Conservation (phyloP, 768 basidiomycete species). For the Kwoniella bestiolae region DNA sequence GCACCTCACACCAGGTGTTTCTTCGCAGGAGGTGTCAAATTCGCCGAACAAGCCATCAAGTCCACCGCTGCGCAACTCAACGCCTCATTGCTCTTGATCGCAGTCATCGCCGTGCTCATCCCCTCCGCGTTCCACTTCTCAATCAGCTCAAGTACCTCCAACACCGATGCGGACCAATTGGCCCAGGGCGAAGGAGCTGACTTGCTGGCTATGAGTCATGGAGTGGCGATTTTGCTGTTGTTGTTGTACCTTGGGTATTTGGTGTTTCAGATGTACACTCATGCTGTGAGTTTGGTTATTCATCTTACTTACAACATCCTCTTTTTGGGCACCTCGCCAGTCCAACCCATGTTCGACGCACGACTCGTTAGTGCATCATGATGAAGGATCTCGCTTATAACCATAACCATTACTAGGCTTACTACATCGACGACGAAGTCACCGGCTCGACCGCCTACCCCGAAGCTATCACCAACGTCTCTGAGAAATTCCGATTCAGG, state of each 20-base stretch:
- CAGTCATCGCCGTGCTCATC: conserved; percentile 58
- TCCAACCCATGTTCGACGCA: too few species aligned
- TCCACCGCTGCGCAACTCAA: conserved; percentile 62
- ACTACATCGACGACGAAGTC: conserved; percentile 46
- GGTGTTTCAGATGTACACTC: conserved; percentile 65
- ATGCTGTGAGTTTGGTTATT: conserved; percentile 62
- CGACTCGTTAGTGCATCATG: too few species aligned
- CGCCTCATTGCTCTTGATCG: conserved; percentile 56
- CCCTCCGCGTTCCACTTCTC: conserved; percentile 56
- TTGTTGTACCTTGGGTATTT: conserved; percentile 61
- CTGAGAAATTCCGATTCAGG: conserved; percentile 21
- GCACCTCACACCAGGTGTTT: conserved; percentile 42
- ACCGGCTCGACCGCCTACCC: conserved; percentile 48
- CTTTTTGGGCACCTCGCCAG: too few species aligned
- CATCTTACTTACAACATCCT: conserved; percentile 36
- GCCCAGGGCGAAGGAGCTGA: conserved; percentile 57
- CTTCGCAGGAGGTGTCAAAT: conserved; percentile 61
- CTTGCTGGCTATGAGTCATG: conserved; percentile 62
- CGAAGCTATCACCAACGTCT: conserved; percentile 38
- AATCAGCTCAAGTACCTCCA: conserved; percentile 28
- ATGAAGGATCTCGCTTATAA: too few species aligned
- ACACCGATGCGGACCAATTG: conserved; percentile 53
- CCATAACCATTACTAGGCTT: conserved; percentile 8
- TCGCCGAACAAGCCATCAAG: conserved; percentile 64
- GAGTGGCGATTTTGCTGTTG: conserved; percentile 62